Conservation (phyloP, 257 asterid genomes). For the Petunia axillaris region DNA sequence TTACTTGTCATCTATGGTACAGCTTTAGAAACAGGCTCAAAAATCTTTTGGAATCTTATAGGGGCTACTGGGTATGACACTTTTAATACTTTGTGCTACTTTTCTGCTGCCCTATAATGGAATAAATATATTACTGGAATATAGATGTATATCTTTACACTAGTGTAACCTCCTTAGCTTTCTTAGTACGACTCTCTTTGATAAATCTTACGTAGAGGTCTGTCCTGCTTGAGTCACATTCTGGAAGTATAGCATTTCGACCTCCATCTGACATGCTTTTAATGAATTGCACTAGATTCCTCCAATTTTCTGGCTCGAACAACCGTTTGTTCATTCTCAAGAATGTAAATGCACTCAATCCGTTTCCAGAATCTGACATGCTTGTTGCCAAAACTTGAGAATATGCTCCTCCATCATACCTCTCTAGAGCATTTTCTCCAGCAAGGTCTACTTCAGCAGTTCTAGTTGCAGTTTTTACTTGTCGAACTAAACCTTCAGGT, state of each 20-base stretch:
- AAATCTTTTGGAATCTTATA: not conserved
- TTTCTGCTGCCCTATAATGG: conserved; percentile 13
- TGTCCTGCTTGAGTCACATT: conserved; percentile 62
- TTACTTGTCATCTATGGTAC: not conserved
- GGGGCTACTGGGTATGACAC: not conserved
- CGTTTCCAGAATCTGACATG: conserved; percentile 65
- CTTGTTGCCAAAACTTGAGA: conserved; percentile 70
- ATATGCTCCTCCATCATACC: conserved; percentile 75
- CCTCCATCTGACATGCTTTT: conserved; percentile 77
- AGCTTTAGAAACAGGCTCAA: not conserved
- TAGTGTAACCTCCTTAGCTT: conserved; percentile 54
- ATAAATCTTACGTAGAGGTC: conserved; percentile 71
- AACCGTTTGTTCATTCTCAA: conserved; percentile 78
- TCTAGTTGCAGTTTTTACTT: conserved; percentile 73
- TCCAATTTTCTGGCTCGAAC: conserved; percentile 80
- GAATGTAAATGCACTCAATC: conserved; percentile 75
- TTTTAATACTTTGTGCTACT: not conserved
- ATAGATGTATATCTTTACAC: conserved; percentile 44
- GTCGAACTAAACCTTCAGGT: conserved; percentile 85
- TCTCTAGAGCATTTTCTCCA: conserved; percentile 92
- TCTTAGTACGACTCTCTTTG: conserved; percentile 38
- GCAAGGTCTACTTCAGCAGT: conserved; percentile 66
- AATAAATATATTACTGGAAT: conserved; percentile 21
- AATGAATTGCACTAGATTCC: conserved; percentile 68
- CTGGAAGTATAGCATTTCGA: conserved; percentile 50